Evolutionary conservation across 2,329 filamentous ascomycete genomes (phyloP), one percentile per base, ranked within the genome.

Genomic region (Diaporthe capsici): DNA sequence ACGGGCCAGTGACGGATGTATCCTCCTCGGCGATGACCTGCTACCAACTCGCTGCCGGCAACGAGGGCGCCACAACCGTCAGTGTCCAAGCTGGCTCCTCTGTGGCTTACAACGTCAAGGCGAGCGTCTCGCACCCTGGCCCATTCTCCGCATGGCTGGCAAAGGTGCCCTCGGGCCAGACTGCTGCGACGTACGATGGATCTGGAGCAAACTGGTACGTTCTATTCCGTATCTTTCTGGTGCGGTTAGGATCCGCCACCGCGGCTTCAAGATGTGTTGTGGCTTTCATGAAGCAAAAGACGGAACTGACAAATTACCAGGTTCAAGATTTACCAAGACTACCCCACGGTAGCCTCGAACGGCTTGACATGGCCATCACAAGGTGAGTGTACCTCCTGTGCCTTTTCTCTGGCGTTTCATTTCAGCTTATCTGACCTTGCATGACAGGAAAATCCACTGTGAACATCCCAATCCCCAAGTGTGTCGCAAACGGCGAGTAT

Each of bases 1-100:
- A 89, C 77, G 85, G 84, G 1, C 87, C 86, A 76, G 87, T 89
- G 49, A 87, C 86, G 4, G 83, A 87, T 76, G 87, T 89, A 42
- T 84, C 80, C 65, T 87, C 86, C 53, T 78, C 84, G 2, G 84
- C 86, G 75, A 87, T 89, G 82, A 86, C 86, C n/a, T 90, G 88
- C 83, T 89, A 88, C 80, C 85, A 89, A 79, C 82, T 85, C 13
- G 81, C 80, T 13, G 79, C 84, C 4, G 85, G 86, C 53, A 84
- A 83, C 68, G 82, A 84, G 58, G 86, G 85, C 3, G 84, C 83
- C 0, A 80, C 82, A 67, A 87, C 84, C 2, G 84, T 85, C 76
- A 85, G 82, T 58, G 83, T 88, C 9, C 84, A 85, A 13, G 87
- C 87, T 22, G 87, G 87, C 28, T 82, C 83, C 15, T 84, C 83